phyloP scores from a whole-genome alignment of 352 stramenopile genomes.

The Phytophthora colocasiae region DNA sequence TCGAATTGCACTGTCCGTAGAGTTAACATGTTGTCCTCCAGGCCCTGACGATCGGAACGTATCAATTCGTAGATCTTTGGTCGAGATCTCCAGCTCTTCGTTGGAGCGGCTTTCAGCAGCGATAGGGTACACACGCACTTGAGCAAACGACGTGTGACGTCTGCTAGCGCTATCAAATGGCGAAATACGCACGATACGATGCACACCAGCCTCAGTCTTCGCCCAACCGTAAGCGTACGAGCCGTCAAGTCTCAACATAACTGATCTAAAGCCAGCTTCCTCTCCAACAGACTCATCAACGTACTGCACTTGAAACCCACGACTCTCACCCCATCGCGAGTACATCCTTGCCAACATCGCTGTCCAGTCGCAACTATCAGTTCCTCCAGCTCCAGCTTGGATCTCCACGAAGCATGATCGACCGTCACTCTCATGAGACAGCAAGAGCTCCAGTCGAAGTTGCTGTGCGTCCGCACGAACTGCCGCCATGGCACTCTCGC shows the following conservation, averaged over 20 bases:
- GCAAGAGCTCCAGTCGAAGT: constrained; percentile 68
- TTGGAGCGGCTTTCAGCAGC: constrained; percentile 42
- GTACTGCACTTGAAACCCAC: constrained; percentile 74
- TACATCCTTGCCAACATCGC: constrained; percentile 98
- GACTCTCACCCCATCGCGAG: constrained; percentile 59
- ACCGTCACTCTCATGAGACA: constrained; percentile 61
- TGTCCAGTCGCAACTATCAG: constrained; percentile 97
- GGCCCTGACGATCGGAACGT: constrained; percentile 94
- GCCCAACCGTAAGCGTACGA: constrained; percentile 94
- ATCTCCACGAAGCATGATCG: constrained; percentile 84
- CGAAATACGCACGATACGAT: constrained; percentile 95
- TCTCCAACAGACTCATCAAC: constrained; percentile 89
- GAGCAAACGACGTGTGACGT: constrained; percentile 96
- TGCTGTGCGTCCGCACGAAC: constrained; percentile 54
- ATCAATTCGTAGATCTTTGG: constrained; percentile 93
- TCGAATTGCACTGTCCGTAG: constrained; percentile 96
- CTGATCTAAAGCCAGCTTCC: constrained; percentile 74
- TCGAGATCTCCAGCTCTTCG: constrained; percentile 61
- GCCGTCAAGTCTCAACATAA: constrained; percentile 66
- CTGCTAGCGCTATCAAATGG: constrained; percentile 95
- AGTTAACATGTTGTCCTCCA: constrained; percentile 98
- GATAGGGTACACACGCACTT: constrained; percentile 82
- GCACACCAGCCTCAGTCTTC: constrained; percentile 94
- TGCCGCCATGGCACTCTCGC: constrained; percentile 45
- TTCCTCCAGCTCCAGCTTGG: constrained; percentile 89